Conservation (phyloP, 2,329 filamentous ascomycete genomes). For the Fusarium udum region DNA sequence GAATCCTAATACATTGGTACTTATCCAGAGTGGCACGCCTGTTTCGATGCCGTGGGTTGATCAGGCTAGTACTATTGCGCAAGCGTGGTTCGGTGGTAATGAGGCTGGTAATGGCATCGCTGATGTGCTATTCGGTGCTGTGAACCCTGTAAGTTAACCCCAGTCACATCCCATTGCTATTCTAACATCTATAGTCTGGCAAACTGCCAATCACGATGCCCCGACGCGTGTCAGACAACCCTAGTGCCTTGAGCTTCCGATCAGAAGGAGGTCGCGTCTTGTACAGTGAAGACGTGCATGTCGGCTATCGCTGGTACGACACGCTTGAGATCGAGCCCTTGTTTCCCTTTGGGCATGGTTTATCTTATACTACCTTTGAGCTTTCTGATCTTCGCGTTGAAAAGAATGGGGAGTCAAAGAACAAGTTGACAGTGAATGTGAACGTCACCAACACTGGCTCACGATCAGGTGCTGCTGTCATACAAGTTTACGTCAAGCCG, state of each 20-base stretch:
- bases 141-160: neutral
- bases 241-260: neutral
- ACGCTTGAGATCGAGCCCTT: neutral
- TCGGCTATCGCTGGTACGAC: slow-evolving; percentile 10
- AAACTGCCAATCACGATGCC: neutral
- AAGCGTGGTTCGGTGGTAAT: slow-evolving; percentile 1
- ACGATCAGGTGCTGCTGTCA: neutral
- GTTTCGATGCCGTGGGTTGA: slow-evolving; percentile 2
- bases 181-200: neutral
- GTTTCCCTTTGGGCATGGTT: neutral
- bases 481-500: neutral
- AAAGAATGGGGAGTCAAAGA: rapidly evolving
- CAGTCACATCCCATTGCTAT: rapidly evolving
- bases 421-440: neutral
- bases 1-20: neutral
- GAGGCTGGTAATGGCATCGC: neutral
- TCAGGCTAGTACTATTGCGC: neutral
- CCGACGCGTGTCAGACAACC: neutral
- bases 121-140: neutral
- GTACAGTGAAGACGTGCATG: slow-evolving; percentile 5
- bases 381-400: neutral
- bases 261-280: neutral
- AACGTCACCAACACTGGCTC: neutral
- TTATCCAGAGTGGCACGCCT: neutral
- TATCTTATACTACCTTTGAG: neutral